Evolutionary conservation across 1,139 yeast genomes (phyloP).

Genomic region (Debaryomyces psychrophilus): DNA sequence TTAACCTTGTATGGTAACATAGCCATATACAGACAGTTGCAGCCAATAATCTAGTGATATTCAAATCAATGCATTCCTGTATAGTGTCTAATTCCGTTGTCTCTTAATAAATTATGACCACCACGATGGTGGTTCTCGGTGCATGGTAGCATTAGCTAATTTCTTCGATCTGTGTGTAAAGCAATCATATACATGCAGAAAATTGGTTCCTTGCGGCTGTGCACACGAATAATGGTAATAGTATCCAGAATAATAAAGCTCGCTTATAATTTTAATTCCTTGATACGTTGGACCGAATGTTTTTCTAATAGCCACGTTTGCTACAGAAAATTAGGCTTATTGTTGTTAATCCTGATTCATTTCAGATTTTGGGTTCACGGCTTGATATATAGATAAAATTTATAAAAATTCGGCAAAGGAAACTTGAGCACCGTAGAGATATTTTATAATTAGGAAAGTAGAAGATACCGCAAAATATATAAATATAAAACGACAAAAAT

Average conservation of each 20-base stretch:
- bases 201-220: neutral
- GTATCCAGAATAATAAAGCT: neutral
- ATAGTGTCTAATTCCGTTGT: neutral
- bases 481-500: neutral
- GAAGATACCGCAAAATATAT: neutral
- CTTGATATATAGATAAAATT: neutral
- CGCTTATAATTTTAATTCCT: neutral
- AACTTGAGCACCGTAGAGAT: neutral
- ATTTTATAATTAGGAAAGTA: neutral
- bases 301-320: neutral
- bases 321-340: conserved; percentile 1
- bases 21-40: conserved; percentile 7
- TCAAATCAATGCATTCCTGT: neutral
- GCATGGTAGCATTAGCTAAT: neutral
- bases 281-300: neutral
- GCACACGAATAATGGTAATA: neutral
- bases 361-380: neutral
- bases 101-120: neutral
- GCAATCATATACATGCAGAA: neutral
- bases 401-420: neutral
- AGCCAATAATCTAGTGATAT: neutral
- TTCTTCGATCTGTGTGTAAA: neutral
- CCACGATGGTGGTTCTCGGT: conserved; percentile 1
- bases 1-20: neutral
- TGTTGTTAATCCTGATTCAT: neutral